A percentile compares a stretch with the other conserved stretches of the same genome.
phyloP scores from a whole-genome alignment of 345 rosid species.

The Raphanus raphanistrum region DNA sequence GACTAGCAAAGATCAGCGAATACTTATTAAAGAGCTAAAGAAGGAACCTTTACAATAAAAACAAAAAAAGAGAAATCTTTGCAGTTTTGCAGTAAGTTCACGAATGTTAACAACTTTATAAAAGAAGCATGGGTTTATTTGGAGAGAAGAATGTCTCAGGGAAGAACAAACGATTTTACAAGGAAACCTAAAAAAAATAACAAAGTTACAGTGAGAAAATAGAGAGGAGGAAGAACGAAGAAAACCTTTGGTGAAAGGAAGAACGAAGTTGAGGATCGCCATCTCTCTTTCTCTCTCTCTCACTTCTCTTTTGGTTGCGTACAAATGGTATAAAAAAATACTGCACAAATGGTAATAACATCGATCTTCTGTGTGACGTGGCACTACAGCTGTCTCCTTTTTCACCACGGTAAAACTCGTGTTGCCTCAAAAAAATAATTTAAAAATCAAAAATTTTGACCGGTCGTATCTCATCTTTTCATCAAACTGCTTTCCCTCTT shows the following conservation, averaged over 20 bases:
- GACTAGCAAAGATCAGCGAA: not conserved
- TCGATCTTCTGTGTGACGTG: not conserved
- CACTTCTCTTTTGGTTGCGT: not conserved
- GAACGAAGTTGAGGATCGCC: not conserved
- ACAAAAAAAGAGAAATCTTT: not conserved
- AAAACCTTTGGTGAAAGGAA: not conserved
- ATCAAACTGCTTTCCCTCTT: not conserved
- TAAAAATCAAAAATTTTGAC: not conserved
- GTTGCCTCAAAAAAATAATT: not conserved
- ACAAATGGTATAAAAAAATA: not conserved
- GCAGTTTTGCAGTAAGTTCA: not conserved
- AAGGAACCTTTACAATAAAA: not conserved
- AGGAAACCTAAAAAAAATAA: not conserved
- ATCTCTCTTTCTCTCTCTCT: not conserved
- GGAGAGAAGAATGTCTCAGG: too few relatives aligned
- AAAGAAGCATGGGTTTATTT: not conserved
- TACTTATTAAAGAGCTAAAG: not conserved
- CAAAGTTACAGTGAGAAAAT: not conserved
- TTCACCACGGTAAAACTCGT: not conserved
- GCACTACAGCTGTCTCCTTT: not conserved
- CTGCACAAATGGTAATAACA: not conserved
- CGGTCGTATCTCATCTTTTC: not conserved
- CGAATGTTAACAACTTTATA: not conserved
- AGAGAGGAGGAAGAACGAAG: not conserved
- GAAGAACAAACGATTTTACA: not conserved